Evolutionary conservation across 495 filamentous ascomycete species (phyloP).

Genomic region (Aspergillus carlsbadensis): DNA sequence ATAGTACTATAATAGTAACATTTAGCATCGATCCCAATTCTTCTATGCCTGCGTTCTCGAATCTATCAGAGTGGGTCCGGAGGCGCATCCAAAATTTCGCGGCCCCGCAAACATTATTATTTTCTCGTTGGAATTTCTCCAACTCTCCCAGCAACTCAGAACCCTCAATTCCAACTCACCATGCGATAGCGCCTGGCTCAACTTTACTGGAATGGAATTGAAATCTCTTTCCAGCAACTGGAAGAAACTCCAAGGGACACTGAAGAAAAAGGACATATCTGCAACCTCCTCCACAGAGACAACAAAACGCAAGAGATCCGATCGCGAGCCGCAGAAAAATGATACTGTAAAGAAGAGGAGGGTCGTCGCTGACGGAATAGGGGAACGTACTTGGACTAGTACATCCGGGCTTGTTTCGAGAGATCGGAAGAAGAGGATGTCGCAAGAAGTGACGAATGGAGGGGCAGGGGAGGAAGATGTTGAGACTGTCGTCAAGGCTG

Average conservation of each 20-base stretch:
- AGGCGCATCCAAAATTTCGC: slow-evolving; percentile 15
- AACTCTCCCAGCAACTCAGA: not conserved
- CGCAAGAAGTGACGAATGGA: slow-evolving; percentile 16
- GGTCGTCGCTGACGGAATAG: slow-evolving; percentile 23
- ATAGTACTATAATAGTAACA: too few species aligned
- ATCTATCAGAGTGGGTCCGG: slow-evolving; percentile 13
- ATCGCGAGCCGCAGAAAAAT: slow-evolving; percentile 31
- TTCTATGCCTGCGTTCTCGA: not conserved
- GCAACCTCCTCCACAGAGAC: slow-evolving; percentile 27
- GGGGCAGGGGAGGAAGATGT: slow-evolving; percentile 11
- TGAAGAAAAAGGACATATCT: slow-evolving; percentile 49
- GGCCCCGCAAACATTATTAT: slow-evolving; percentile 18
- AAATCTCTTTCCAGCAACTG: slow-evolving; percentile 61
- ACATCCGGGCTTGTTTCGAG: slow-evolving; percentile 11
- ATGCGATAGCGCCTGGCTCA: slow-evolving; percentile 17
- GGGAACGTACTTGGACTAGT: slow-evolving; percentile 20
- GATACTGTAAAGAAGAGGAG: slow-evolving; percentile 40
- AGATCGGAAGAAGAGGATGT: slow-evolving; percentile 40
- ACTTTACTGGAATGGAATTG: slow-evolving; percentile 40
- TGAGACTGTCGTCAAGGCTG: slow-evolving; percentile 18
- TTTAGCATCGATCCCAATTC: not conserved
- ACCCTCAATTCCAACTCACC: not conserved
- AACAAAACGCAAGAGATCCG: slow-evolving; percentile 39
- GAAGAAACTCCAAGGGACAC: slow-evolving; percentile 68
- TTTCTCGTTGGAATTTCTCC: slow-evolving; percentile 12